phyloP scores from a whole-genome alignment of 2,329 filamentous ascomycete genomes.

The Epichloe coenophiala region DNA sequence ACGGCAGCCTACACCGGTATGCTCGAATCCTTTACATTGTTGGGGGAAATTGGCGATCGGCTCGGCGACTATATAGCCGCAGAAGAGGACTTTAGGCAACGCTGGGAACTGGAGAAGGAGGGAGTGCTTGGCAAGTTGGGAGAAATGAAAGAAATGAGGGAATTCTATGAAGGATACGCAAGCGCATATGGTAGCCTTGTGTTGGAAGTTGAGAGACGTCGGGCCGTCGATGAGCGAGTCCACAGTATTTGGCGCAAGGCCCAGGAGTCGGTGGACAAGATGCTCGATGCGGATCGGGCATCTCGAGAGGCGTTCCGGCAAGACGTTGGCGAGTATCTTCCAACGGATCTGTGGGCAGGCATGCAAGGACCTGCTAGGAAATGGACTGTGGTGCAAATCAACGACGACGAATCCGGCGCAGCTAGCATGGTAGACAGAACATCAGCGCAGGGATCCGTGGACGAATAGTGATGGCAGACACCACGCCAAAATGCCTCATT shows the following conservation, averaged over 20 bases:
- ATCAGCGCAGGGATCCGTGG: constrained; percentile 1
- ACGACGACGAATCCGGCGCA: constrained; percentile 12
- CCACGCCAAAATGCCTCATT: too few relatives aligned
- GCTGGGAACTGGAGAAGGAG: constrained; percentile 64
- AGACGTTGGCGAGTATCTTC: constrained; percentile 76
- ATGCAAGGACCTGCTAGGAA: constrained; percentile 46
- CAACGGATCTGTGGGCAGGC: constrained; percentile 76
- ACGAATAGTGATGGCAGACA: neutral
- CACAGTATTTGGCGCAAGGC: constrained; percentile 65
- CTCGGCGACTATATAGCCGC: constrained; percentile 53
- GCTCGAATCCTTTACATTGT: constrained; percentile 46
- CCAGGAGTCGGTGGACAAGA: constrained; percentile 58
- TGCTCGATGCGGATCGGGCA: constrained; percentile 58
- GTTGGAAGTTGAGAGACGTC: constrained; percentile 68
- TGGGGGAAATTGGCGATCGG: constrained; percentile 57
- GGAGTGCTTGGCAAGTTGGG: constrained; percentile 54
- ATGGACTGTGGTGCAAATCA: constrained; percentile 33
- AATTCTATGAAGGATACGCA: constrained; percentile 81
- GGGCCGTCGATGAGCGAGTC: constrained; percentile 59
- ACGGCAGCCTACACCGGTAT: constrained; percentile 41
- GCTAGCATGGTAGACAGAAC: constrained; percentile 4
- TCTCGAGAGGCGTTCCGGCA: constrained; percentile 67
- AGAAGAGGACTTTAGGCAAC: constrained; percentile 46
- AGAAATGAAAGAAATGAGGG: constrained; percentile 63
- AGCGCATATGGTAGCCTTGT: constrained; percentile 74